phyloP scores from a whole-genome alignment of 176 grass and related monocot species.

The Tillandsia leiboldiana region DNA sequence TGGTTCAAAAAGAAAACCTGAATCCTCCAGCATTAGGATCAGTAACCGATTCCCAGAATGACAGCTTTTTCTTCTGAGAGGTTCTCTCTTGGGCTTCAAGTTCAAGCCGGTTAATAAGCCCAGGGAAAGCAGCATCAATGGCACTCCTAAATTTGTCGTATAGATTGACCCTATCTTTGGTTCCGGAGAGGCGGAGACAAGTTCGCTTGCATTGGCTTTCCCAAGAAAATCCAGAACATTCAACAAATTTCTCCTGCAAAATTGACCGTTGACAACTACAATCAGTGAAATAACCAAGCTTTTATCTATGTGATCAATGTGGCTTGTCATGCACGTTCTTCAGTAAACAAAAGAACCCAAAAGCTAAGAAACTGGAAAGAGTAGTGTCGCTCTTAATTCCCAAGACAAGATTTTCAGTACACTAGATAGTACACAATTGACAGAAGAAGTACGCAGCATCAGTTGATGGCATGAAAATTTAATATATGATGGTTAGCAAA shows the following conservation, averaged over 20 bases:
- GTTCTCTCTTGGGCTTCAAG: conserved; percentile 56
- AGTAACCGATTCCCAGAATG: conserved; percentile 66
- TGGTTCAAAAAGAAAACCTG: conserved; percentile 76
- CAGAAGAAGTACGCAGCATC: not conserved
- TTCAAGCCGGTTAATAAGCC: conserved; percentile 49
- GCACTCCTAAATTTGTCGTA: conserved; percentile 64
- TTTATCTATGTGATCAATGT: not conserved
- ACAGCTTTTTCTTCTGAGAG: conserved; percentile 50
- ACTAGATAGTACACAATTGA: not conserved
- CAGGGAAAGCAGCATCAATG: conserved; percentile 49
- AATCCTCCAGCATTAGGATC: conserved; percentile 67
- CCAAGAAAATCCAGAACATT: conserved; percentile 88
- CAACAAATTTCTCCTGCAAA: conserved; percentile 73
- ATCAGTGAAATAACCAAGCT: not conserved
- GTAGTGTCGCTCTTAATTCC: no score
- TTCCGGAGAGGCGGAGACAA: conserved; percentile 51
- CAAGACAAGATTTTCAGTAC: not conserved
- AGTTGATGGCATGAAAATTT: not conserved
- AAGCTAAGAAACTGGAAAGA: no score
- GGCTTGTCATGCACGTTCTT: no score
- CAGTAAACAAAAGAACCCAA: no score
- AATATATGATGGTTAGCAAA: not conserved
- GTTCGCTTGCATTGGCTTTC: conserved; percentile 69
- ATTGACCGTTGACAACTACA: not conserved
- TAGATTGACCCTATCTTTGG: conserved; percentile 67